Percentiles rank a stretch among this genome's conserved stretches.
These are phyloP conservation scores for Beauveria asiatica DNA, from an alignment of 2,329 filamentous ascomycete genomes.

Conservation along the genomic window DNA sequence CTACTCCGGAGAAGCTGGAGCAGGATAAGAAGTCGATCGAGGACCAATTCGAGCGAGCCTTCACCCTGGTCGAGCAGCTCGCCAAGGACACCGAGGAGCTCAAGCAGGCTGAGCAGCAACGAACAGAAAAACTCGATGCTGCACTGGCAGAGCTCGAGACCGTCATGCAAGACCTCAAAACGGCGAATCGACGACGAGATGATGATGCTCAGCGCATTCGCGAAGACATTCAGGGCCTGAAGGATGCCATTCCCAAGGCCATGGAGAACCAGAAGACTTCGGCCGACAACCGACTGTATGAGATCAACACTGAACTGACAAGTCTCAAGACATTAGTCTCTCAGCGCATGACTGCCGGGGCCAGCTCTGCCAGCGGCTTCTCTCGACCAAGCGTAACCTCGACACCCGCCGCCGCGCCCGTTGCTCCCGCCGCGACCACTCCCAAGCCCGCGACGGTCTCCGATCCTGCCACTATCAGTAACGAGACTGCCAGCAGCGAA, in stretches of 20 bases:
- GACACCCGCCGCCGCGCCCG: neutral
- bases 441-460: conserved; percentile 13
- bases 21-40: conserved; percentile 91
- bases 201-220: conserved; percentile 80
- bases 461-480: conserved; percentile 17
- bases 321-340: conserved; percentile 83
- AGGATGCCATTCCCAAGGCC: conserved; percentile 80
- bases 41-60: conserved; percentile 87
- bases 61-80: conserved; percentile 83
- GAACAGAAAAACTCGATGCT: conserved; percentile 74
- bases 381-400: neutral
- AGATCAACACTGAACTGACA: conserved; percentile 79
- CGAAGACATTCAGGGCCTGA: conserved; percentile 75
- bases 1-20: conserved; percentile 86
- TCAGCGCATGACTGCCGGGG: conserved; percentile 44
- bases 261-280: conserved; percentile 80
- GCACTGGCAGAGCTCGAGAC: conserved; percentile 77
- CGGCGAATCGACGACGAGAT: conserved; percentile 70
- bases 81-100: conserved; percentile 81
- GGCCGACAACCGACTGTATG: conserved; percentile 71
- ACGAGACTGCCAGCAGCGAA: conserved; percentile 17
- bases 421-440: neutral
- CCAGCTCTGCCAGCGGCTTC: conserved; percentile 15
- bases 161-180: conserved; percentile 74
- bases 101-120: conserved; percentile 76